Conservation (phyloP, 306 rosid species). For the Rosa multiflora region DNA sequence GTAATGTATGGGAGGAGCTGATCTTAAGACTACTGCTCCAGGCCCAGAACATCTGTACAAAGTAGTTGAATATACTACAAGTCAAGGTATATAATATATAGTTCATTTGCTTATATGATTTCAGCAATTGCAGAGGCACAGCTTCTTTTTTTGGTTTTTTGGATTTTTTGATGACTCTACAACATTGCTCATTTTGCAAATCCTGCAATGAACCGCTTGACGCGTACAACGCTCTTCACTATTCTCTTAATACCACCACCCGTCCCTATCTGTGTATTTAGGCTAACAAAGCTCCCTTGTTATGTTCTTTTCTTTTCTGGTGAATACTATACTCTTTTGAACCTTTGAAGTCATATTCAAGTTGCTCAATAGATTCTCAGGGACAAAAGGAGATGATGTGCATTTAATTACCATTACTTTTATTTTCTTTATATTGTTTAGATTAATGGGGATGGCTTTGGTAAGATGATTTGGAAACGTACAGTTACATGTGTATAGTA, state of each 20-base stretch:
- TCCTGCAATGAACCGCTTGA: neutral
- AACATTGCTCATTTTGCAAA: neutral
- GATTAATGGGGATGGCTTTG: too few species aligned
- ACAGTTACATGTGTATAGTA: too few species aligned
- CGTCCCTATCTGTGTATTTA: too few species aligned
- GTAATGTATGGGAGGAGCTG: slow-evolving; percentile 41
- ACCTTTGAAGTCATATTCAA: neutral
- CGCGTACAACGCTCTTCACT: too few species aligned
- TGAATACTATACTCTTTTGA: too few species aligned
- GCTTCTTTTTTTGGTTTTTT: neutral
- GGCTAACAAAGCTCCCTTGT: too few species aligned
- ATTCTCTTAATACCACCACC: too few species aligned
- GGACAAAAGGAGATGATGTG: too few species aligned
- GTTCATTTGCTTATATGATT: slow-evolving; percentile 7
- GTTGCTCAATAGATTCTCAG: neutral
- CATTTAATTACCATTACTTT: neutral
- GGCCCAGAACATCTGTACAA: slow-evolving; percentile 33
- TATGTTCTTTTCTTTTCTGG: too few species aligned
- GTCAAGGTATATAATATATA: slow-evolving; percentile 26
- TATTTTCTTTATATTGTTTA: too few species aligned
- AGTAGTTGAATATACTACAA: slow-evolving; percentile 6
- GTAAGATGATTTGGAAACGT: too few species aligned
- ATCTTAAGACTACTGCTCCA: slow-evolving; percentile 32
- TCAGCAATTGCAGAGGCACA: neutral
- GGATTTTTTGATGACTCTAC: neutral